Percentiles rank a stretch among this genome's conserved stretches.
Conservation (phyloP, 2,329 filamentous ascomycete genomes). For the Exophiala sp. region DNA sequence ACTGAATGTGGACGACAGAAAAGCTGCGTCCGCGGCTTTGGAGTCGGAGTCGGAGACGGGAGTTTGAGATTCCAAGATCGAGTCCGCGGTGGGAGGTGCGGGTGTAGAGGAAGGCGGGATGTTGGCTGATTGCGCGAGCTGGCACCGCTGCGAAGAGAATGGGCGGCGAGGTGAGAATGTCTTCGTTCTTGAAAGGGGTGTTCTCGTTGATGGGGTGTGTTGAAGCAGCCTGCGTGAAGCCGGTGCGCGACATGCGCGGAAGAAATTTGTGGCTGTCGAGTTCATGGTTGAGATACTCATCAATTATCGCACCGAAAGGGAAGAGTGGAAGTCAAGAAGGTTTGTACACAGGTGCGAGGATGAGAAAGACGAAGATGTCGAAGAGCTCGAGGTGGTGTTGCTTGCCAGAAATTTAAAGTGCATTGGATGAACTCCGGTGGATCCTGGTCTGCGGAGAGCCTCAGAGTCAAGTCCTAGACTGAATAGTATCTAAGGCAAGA, state of each 20-base stretch:
- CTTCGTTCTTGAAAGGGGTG: neutral
- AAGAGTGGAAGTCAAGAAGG: neutral
- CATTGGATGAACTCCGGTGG: neutral
- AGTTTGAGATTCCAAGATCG: neutral
- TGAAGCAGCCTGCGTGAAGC: constrained; percentile 4
- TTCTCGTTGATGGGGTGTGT: neutral
- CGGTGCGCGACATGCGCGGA: constrained; percentile 16
- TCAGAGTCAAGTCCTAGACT: neutral
- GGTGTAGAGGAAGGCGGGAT: neutral
- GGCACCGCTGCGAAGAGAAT: neutral
- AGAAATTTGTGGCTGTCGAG: constrained; percentile 9
- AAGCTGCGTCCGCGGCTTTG: neutral
- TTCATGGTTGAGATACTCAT: neutral
- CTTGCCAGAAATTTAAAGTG: constrained; percentile 7
- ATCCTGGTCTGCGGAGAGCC: neutral
- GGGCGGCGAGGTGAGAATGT: neutral
- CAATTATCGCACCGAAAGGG: neutral
- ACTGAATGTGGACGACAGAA: constrained; percentile 1
- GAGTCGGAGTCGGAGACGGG: no score
- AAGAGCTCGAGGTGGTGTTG: constrained; percentile 2
- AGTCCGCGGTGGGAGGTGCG: neutral
- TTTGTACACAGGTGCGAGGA: neutral
- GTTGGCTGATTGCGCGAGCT: neutral
- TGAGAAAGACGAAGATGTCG: neutral
- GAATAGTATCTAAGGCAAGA: no score